Evolutionary conservation across 108 stramenopile species (phyloP).

Genomic region (Discostella stelligeroides): DNA sequence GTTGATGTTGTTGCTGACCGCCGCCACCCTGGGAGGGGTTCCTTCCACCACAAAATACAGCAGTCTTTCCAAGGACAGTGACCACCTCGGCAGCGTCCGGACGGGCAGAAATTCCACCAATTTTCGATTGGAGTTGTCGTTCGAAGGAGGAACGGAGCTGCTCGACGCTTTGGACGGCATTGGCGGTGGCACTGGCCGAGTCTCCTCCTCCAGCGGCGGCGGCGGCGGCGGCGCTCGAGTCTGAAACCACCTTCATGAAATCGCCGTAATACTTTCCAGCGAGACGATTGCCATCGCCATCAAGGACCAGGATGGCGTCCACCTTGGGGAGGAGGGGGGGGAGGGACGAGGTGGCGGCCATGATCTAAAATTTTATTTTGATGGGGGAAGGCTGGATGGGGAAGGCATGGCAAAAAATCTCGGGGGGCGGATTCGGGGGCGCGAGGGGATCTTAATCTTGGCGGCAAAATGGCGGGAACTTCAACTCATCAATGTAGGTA

Average conservation of each 20-base stretch:
- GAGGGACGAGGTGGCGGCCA: slow-evolving; percentile 35
- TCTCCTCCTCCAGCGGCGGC: not conserved
- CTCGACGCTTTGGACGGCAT: no score
- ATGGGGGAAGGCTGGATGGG: no score
- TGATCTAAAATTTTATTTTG: no score
- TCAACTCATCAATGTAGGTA: no score
- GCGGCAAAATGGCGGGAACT: no score
- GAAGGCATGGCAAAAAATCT: no score
- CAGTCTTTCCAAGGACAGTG: slow-evolving; percentile 71
- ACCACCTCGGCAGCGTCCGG: slow-evolving; percentile 89
- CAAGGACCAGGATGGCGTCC: slow-evolving; percentile 87
- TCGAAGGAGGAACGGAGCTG: slow-evolving; percentile 69
- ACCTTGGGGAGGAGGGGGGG: slow-evolving; percentile 85
- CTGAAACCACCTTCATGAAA: slow-evolving; percentile 56
- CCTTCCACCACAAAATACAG: slow-evolving; percentile 77
- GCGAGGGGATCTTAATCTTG: no score
- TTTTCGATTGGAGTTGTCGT: slow-evolving; percentile 77
- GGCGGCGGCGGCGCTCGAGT: not conserved
- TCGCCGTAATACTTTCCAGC: slow-evolving; percentile 88
- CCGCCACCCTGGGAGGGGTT: slow-evolving; percentile 5
- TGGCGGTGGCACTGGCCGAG: no score
- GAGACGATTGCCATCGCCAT: slow-evolving; percentile 83
- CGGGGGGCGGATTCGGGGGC: no score
- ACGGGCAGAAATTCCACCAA: slow-evolving; percentile 71
- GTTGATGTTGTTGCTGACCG: slow-evolving; percentile 11